These are phyloP conservation scores for Sporothrix brasiliensis DNA, from an alignment of 2,329 filamentous ascomycete species.

Conservation along the genomic window DNA sequence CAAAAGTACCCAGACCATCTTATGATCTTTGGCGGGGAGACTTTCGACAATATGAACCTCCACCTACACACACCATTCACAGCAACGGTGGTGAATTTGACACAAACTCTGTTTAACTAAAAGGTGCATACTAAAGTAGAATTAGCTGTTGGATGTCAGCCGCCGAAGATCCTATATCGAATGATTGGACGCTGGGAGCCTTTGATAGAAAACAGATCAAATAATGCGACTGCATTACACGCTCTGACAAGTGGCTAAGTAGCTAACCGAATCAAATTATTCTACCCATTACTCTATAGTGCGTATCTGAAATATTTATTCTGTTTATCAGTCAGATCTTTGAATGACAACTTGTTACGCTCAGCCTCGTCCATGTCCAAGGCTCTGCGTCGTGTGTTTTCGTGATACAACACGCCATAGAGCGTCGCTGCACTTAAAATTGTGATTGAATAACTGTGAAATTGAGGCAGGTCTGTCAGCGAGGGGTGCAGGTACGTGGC, in stretches of 20 bases:
- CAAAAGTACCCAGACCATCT: slow-evolving; percentile 1
- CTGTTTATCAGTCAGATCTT: slow-evolving; percentile 69
- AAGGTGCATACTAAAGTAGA: too few relatives aligned
- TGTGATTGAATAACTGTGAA: slow-evolving; percentile 65
- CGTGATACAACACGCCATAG: slow-evolving; percentile 61
- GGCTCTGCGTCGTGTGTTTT: slow-evolving; percentile 57
- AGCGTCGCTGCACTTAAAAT: slow-evolving; percentile 60
- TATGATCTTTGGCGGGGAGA: slow-evolving; percentile 2
- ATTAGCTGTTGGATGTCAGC: too few relatives aligned
- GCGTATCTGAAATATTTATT: slow-evolving; percentile 69
- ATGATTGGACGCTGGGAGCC: too few relatives aligned
- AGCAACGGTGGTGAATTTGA: slow-evolving; percentile 7
- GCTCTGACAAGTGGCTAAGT: too few relatives aligned
- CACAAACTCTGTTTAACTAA: background rate
- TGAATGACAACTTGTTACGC: slow-evolving; percentile 65
- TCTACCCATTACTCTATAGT: slow-evolving; percentile 41
- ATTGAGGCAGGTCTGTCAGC: background rate
- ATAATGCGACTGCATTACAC: too few relatives aligned
- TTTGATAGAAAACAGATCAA: too few relatives aligned
- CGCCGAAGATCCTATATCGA: too few relatives aligned
- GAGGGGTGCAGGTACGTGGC: too few relatives aligned
- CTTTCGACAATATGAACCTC: background rate
- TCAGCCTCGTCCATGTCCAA: slow-evolving; percentile 61
- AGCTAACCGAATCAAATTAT: background rate
- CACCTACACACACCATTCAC: background rate